These are phyloP conservation scores for Aureobasidium sp. DNA, from an alignment of 2,329 filamentous ascomycete species.

Conservation along the genomic window DNA sequence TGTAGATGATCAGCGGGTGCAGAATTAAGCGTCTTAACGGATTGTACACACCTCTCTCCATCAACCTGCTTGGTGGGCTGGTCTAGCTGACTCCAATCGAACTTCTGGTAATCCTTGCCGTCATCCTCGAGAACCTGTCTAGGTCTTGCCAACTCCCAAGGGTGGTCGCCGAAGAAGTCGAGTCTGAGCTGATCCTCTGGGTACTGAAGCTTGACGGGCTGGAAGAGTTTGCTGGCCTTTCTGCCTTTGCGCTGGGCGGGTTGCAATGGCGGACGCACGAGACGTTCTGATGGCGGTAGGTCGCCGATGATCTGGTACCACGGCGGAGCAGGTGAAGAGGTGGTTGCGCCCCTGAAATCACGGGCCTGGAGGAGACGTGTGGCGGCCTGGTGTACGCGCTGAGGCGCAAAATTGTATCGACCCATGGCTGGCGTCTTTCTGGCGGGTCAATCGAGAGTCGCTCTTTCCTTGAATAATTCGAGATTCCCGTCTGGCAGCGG, in stretches of 20 bases:
- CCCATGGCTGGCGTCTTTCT: conserved; percentile 32
- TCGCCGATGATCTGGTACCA: conserved; percentile 51
- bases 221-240: conserved; percentile 69
- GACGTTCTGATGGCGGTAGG: conserved; percentile 51
- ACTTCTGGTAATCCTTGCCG: conserved; percentile 67
- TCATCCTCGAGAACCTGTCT: conserved; percentile 76
- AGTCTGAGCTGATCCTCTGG: conserved; percentile 73
- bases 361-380: conserved; percentile 38
- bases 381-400: conserved; percentile 45
- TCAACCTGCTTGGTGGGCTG: conserved; percentile 70
- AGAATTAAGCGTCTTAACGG: no score
- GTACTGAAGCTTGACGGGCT: conserved; percentile 68
- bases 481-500: neutral
- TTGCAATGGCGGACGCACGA: conserved; percentile 47
- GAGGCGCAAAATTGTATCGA: conserved; percentile 42
- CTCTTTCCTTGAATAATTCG: neutral
- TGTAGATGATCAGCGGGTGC: conserved; percentile 31
- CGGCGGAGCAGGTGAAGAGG: conserved; percentile 34
- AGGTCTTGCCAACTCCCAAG: conserved; percentile 91
- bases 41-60: conserved; percentile 64
- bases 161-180: conserved; percentile 87
- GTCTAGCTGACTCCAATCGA: conserved; percentile 68
- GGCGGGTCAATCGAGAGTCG: neutral
- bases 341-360: neutral
- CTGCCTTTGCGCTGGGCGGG: conserved; percentile 41